These are phyloP conservation scores for Euphorbia pulcherrima DNA, from an alignment of 345 rosid species.

Conservation along the genomic window DNA sequence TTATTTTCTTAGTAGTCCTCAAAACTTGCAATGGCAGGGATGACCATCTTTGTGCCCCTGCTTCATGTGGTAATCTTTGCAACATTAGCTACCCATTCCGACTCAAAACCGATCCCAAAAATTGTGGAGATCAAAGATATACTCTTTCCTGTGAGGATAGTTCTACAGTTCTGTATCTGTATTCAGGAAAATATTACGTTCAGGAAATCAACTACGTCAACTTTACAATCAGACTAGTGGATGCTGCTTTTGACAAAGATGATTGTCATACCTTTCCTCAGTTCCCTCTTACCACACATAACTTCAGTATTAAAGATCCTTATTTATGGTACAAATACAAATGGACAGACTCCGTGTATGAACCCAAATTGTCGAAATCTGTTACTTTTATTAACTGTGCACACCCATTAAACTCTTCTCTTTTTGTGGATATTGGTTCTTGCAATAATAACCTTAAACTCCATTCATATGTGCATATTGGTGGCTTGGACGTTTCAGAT, in stretches of 20 bases:
- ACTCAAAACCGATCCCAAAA: background rate
- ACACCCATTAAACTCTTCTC: no score
- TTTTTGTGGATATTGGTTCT: no score
- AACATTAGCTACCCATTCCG: conserved; percentile 1
- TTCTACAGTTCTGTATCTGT: background rate
- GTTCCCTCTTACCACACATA: background rate
- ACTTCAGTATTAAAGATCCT: background rate
- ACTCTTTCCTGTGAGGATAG: background rate
- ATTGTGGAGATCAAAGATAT: background rate
- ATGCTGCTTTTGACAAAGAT: background rate
- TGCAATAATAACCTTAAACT: background rate
- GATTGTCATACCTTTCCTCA: conserved; percentile 4
- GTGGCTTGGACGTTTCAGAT: background rate
- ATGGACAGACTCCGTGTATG: no score
- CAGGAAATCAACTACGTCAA: no score
- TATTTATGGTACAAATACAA: no score
- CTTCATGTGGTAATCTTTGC: background rate
- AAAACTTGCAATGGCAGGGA: background rate
- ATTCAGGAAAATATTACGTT: background rate
- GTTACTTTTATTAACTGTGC: no score
- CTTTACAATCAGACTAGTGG: background rate
- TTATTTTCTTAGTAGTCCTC: background rate
- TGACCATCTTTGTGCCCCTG: background rate
- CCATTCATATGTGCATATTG: background rate
- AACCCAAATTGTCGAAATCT: no score